These are phyloP conservation scores for Exophiala sideris DNA, from an alignment of 2,329 filamentous ascomycete genomes.

Conservation along the genomic window DNA sequence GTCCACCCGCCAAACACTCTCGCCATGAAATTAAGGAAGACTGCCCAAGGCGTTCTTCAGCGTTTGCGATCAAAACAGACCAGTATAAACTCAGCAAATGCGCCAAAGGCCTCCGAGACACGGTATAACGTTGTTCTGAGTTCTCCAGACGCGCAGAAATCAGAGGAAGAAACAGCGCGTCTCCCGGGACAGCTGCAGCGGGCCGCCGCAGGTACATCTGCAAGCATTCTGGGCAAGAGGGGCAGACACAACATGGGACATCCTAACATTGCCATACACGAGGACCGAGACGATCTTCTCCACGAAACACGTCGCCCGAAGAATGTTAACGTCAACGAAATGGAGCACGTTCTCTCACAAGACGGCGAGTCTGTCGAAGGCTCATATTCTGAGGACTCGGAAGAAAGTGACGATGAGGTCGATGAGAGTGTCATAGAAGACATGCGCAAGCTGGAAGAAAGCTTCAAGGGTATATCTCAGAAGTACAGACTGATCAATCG, in stretches of 20 bases:
- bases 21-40: constrained; percentile 20
- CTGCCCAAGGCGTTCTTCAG: constrained; percentile 18
- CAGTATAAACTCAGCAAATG: constrained; percentile 5
- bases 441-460: constrained; percentile 78
- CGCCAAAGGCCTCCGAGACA: constrained; percentile 1
- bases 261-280: constrained; percentile 25
- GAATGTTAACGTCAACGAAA: constrained; percentile 1
- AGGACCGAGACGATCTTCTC: constrained; percentile 17
- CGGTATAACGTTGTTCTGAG: constrained; percentile 13
- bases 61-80: constrained; percentile 19
- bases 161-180: constrained; percentile 1
- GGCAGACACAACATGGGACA: constrained; percentile 23
- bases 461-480: constrained; percentile 78
- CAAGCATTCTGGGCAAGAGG: constrained; percentile 15
- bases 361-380: constrained; percentile 29
- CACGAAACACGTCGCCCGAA: constrained; percentile 6
- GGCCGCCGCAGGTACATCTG: constrained; percentile 14
- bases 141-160: neutral
- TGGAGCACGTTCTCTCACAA: constrained; percentile 33
- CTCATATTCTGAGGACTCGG: constrained; percentile 27
- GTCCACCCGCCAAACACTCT: constrained; percentile 8
- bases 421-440: constrained; percentile 67
- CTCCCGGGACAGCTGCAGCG: constrained; percentile 16
- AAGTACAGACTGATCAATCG: constrained; percentile 90
- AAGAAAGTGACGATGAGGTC: constrained; percentile 39